phyloP scores from a whole-genome alignment of 2,329 filamentous ascomycete species.

The Apiospora marii region DNA sequence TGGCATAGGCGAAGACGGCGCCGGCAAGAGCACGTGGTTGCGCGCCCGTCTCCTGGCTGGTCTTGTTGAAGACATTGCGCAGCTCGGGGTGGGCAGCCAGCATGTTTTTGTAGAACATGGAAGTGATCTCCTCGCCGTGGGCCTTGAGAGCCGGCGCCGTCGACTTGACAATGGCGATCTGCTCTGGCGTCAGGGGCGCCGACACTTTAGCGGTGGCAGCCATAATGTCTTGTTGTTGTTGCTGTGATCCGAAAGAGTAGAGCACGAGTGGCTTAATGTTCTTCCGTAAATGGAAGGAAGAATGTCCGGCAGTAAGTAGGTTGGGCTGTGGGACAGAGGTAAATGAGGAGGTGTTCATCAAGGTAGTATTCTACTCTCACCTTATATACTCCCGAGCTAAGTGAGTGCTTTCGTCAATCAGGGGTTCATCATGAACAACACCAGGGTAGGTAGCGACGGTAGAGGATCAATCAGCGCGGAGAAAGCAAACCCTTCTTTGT shows the following conservation, averaged over 20 bases:
- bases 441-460: not conserved
- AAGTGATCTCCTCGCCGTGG: conserved; percentile 75
- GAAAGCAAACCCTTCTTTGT: conserved; percentile 13
- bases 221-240: not conserved
- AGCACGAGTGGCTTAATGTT: not conserved
- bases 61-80: conserved; percentile 74
- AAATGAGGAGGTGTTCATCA: not conserved
- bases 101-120: conserved; percentile 75
- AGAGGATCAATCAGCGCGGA: not conserved
- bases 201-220: conserved; percentile 1
- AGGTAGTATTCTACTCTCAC: not conserved
- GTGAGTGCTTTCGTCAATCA: not conserved
- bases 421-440: not conserved
- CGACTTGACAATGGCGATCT: conserved; percentile 77
- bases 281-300: not conserved
- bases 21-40: conserved; percentile 75
- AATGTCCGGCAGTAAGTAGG: not conserved
- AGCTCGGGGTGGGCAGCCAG: conserved; percentile 70
- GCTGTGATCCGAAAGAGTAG: not conserved
- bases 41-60: conserved; percentile 72
- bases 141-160: conserved; percentile 76
- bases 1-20: conserved; percentile 76
- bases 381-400: not conserved
- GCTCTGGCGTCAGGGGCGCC: conserved; percentile 49
- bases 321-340: not conserved